Evolutionary conservation across 1,284 basidiomycete genomes (phyloP), one percentile per base, ranked within the genome.

Genomic region (Peniophora sp.): DNA sequence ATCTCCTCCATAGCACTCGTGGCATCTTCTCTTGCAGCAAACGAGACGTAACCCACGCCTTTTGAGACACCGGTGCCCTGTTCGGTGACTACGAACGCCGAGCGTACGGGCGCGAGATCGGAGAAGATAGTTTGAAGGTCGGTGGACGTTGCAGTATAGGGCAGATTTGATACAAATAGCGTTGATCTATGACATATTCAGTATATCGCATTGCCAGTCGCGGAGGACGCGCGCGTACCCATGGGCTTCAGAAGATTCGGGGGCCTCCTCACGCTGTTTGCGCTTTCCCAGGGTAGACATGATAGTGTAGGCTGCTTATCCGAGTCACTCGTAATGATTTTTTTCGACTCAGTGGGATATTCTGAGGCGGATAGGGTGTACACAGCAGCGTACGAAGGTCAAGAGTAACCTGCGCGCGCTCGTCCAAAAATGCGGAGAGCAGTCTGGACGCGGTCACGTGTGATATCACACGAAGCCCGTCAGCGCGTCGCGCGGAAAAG

Each of bases 11-110:
- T 78, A 2, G 89, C 87, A 47, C 75, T 68, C 62, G 88, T 78
- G 3, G 95, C 97, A 70, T 99, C 97, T 60, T 97, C 90, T 51
- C 78, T 79, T 55, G 93, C 76, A 1, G 94, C 85, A 68, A 95
- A 99, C 0, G 92, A 88, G 54, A 98, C 92, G 66, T 98, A 99
- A 54, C 96, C 96, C n/a, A 98, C 93, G 58, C 96, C 97, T 65
- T 97, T 97, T 3, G 92, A 95, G 24, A 85, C 78, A 36, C 89
- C 87, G 0, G 86, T 83, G 42, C 81, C 84, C 45, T 78, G 79
- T 55, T 92, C 86, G 3, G 85, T 83, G 11, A 98, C 96, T 1
- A 99, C 85, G 63, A 99, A 99, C 0, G 94, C 96, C 35, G 90
- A 87, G 45, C 93, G 81, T 18, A 99, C 85, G 11, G 96, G 97